A percentile compares a stretch with the other conserved stretches of the same genome.
Evolutionary conservation across 371 early-diverging fungal genomes (phyloP).

Genomic region (Circinella umbellata): DNA sequence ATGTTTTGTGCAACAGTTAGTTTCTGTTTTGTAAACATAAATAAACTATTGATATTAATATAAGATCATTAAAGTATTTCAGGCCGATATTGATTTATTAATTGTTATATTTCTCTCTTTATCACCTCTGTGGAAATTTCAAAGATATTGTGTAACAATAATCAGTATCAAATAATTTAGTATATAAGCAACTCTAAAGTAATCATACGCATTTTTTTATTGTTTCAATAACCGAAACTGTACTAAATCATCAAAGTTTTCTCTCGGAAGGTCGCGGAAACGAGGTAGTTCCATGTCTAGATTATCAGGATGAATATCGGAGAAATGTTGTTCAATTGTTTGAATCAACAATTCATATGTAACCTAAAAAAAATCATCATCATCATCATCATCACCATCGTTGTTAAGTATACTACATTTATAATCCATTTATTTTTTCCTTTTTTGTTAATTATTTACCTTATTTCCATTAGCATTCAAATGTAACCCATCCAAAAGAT

Average conservation of each 20-base stretch:
- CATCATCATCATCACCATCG: no score
- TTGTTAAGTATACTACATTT: no score
- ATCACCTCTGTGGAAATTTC: no score
- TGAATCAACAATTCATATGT: conserved; percentile 36
- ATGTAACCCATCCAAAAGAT: conserved; percentile 73
- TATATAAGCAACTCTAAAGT: background rate
- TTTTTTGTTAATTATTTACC: conserved; percentile 20
- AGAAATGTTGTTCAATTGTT: conserved; percentile 32
- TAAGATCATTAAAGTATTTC: no score
- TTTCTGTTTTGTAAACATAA: no score
- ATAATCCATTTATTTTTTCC: no score
- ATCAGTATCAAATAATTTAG: no score
- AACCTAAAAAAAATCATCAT: conserved; percentile 17
- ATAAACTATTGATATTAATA: no score
- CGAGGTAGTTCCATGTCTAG: conserved; percentile 36
- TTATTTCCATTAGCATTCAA: conserved; percentile 61
- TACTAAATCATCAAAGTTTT: conserved; percentile 24
- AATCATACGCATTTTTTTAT: background rate
- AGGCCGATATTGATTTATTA: no score
- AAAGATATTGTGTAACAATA: no score
- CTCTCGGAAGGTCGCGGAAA: conserved; percentile 28
- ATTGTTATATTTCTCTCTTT: no score
- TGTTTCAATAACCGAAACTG: conserved; percentile 32
- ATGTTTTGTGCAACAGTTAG: no score
- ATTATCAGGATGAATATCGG: conserved; percentile 47